Percentiles rank a stretch among this genome's conserved stretches.
Evolutionary conservation across 2,329 filamentous ascomycete species (phyloP).

Genomic region (Cadophora luteo-olivacea): DNA sequence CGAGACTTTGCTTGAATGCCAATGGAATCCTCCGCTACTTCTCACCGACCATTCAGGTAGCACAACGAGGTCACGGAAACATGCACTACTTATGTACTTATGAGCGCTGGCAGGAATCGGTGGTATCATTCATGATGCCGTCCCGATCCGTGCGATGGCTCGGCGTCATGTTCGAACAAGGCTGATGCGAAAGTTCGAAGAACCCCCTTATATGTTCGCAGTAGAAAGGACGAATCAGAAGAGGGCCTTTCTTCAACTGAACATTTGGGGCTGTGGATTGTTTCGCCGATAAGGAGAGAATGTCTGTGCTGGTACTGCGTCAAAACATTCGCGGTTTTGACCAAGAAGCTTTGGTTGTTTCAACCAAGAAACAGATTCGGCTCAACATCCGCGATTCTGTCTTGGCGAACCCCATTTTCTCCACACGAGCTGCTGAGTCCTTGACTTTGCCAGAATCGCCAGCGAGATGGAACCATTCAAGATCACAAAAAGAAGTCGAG

Average conservation of each 20-base stretch:
- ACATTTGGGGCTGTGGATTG: not conserved
- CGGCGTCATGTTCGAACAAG: not conserved
- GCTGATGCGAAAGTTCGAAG: not conserved
- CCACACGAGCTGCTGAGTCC: not conserved
- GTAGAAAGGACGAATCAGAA: not conserved
- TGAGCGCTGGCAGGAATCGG: not conserved
- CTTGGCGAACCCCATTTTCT: not conserved
- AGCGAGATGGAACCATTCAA: not conserved
- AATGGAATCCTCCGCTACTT: slow-evolving; percentile 3
- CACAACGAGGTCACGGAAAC: slow-evolving; percentile 5
- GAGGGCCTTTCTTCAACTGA: not conserved
- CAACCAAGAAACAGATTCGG: slow-evolving; percentile 7
- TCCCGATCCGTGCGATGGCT: slow-evolving; percentile 7
- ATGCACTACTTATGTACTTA: slow-evolving; percentile 1
- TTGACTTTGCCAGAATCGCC: not conserved
- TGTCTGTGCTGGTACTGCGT: slow-evolving; percentile 6
- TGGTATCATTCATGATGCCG: not conserved
- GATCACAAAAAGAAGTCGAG: not conserved
- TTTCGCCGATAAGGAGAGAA: not conserved
- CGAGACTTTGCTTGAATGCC: slow-evolving; percentile 1
- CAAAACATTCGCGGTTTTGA: slow-evolving; percentile 15
- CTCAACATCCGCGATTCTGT: not conserved
- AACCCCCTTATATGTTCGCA: not conserved
- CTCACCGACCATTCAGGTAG: slow-evolving; percentile 13
- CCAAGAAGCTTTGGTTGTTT: slow-evolving; percentile 6